A percentile compares a stretch with the other conserved stretches of the same genome.
Evolutionary conservation across 169 alveolate genomes (phyloP).

Genomic region (Eimeria maxima): DNA sequence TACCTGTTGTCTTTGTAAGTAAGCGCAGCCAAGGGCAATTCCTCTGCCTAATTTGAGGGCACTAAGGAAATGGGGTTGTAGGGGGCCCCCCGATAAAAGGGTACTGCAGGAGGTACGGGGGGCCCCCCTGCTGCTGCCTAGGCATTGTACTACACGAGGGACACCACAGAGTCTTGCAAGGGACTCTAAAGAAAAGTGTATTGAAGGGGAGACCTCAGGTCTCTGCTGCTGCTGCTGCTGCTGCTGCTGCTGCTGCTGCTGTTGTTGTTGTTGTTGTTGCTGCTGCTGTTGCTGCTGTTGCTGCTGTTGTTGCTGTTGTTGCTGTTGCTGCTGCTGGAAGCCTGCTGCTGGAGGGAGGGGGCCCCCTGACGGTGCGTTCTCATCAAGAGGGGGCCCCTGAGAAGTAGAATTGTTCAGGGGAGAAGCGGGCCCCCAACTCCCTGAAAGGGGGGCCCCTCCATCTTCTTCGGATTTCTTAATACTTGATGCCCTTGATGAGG

Average conservation of each 20-base stretch:
- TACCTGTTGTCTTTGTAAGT: slow-evolving; percentile 23
- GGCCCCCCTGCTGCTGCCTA: slow-evolving; percentile 7
- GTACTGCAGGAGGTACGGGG: neutral
- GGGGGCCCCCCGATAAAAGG: neutral
- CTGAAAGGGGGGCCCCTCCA: neutral
- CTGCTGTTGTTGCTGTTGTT: too few species aligned
- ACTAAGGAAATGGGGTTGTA: neutral
- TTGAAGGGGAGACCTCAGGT: too few species aligned
- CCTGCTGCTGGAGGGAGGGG: neutral
- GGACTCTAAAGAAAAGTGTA: neutral
- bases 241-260: slow-evolving; percentile 15
- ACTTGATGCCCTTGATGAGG: neutral
- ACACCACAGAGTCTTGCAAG: neutral
- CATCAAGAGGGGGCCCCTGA: neutral
- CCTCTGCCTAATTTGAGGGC: neutral
- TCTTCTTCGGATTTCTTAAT: neutral
- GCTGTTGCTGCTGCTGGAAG: neutral
- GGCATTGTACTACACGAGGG: neutral
- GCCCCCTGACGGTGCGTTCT: neutral
- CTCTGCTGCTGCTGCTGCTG: neutral
- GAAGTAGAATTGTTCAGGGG: neutral
- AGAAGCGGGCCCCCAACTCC: neutral
- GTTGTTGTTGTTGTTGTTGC: neutral
- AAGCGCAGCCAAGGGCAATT: slow-evolving; percentile 17
- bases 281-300: too few species aligned